Percentiles rank a stretch among this genome's conserved stretches.
Evolutionary conservation across 306 rosid species (phyloP).

Genomic region (Parietaria judaica): DNA sequence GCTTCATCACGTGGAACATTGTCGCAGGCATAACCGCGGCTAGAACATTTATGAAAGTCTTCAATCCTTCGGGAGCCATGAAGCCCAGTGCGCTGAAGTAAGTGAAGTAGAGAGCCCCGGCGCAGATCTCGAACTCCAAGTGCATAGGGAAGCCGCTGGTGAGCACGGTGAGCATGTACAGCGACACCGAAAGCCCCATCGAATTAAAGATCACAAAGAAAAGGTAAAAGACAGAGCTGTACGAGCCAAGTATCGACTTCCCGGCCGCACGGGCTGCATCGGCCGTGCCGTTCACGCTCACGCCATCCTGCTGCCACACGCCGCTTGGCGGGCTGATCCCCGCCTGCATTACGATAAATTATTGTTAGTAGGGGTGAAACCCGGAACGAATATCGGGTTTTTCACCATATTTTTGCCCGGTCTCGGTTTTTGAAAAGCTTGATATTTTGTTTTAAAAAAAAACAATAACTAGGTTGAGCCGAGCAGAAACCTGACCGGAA

Average conservation of each 20-base stretch:
- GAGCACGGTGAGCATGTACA: conserved; percentile 17
- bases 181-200: conserved; percentile 19
- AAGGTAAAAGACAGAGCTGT: background rate
- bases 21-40: conserved; percentile 5
- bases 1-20: background rate
- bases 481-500: too few species aligned
- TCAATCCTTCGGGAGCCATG: conserved; percentile 7
- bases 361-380: too few species aligned
- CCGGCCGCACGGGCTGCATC: conserved; percentile 3
- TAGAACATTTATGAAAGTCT: background rate
- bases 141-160: conserved; percentile 17
- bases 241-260: conserved; percentile 16
- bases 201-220: conserved; percentile 1
- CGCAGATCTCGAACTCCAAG: conserved; percentile 15
- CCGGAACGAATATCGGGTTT: too few species aligned
- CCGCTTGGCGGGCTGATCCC: conserved; percentile 27
- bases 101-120: background rate
- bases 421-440: too few species aligned
- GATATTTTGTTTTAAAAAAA: too few species aligned
- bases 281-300: background rate
- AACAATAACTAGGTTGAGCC: too few species aligned
- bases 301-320: conserved; percentile 16
- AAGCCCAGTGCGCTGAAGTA: background rate
- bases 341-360: background rate
- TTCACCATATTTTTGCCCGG: too few species aligned